Evolutionary conservation across 139 green algal genomes (phyloP), one percentile per base, ranked within the genome.

Genomic region (Chlorella sp.): DNA sequence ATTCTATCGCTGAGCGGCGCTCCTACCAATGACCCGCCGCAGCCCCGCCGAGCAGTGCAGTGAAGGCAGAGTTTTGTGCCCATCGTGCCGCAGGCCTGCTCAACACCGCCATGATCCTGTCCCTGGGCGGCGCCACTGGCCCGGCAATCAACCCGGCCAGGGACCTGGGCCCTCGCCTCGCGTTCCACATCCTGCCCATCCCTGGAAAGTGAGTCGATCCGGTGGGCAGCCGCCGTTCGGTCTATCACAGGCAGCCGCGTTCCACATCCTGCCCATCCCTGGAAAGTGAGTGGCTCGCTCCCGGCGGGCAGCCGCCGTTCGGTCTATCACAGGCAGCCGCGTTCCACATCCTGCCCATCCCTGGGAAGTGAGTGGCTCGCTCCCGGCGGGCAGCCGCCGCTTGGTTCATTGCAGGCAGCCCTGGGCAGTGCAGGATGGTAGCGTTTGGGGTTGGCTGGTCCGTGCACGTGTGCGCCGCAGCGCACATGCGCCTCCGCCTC

Each of bases 181-280:
- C 86, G 9, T 92, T 94, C 72, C 87, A 46, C 46, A 32, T 93
- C 32, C 83, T 94, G 72, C 92, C 92, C 41, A 94, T 95, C 41
- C 80, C 89, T 14, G 81, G 76, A 28, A 94, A 94, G 51, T 60
- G 51, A 60, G 51, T 60, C n/a, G n/a, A n/a, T n/a, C n/a, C n/a
- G n/a, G n/a, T n/a, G n/a, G n/a, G n/a, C n/a, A n/a, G n/a, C n/a
- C n/a, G n/a, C n/a, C n/a, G n/a, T n/a, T n/a, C n/a, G n/a, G n/a
- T n/a, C n/a, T n/a, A n/a, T n/a, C n/a, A n/a, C n/a, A n/a, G n/a
- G n/a, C n/a, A n/a, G n/a, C n/a, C 0, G 89, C 86, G 9, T 92
- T 94, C 72, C 87, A 46, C 46, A 32, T 93, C 32, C 83, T 94
- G 72, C 92, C 92, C 41, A 94, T 95, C 41, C 80, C 89, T 14